Evolutionary conservation across 1,284 basidiomycete species (phyloP).

Genomic region (Agroathelia rolfsii): DNA sequence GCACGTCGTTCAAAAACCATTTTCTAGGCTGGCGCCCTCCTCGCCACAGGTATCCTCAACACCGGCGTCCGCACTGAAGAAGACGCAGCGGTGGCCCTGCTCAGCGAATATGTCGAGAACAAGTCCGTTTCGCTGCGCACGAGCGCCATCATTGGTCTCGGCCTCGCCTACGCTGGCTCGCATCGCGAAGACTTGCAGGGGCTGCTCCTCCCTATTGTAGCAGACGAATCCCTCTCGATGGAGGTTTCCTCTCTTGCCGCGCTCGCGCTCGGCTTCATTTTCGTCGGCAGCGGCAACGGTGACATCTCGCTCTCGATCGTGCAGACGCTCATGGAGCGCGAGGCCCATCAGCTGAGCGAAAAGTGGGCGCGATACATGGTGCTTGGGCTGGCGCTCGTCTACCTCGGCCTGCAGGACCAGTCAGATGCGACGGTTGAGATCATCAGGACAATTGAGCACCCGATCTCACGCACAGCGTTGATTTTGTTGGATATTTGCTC

Average conservation of each 20-base stretch:
- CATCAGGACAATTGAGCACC: slow-evolving; percentile 91
- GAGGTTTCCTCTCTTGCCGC: slow-evolving; percentile 85
- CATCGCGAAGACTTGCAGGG: slow-evolving; percentile 82
- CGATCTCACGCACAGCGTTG: slow-evolving; percentile 84
- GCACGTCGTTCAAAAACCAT: too few relatives aligned
- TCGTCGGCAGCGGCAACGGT: slow-evolving; percentile 91
- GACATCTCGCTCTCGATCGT: slow-evolving; percentile 87
- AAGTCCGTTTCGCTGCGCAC: slow-evolving; percentile 79
- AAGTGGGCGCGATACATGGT: slow-evolving; percentile 94
- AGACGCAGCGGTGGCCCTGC: slow-evolving; percentile 86
- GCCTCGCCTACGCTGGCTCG: slow-evolving; percentile 90
- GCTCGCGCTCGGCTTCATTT: slow-evolving; percentile 89
- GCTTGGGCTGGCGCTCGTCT: slow-evolving; percentile 85
- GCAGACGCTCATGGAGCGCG: slow-evolving; percentile 87
- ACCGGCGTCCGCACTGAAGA: slow-evolving; percentile 87
- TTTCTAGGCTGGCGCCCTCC: slow-evolving; percentile 76
- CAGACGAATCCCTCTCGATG: slow-evolving; percentile 78
- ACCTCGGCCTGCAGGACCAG: slow-evolving; percentile 83
- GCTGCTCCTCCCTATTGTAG: slow-evolving; percentile 70
- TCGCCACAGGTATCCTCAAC: slow-evolving; percentile 93
- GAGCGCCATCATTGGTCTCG: slow-evolving; percentile 85
- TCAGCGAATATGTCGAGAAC: slow-evolving; percentile 89
- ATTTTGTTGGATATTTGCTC: slow-evolving; percentile 93
- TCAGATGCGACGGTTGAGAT: slow-evolving; percentile 95
- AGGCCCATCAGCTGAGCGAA: slow-evolving; percentile 70